Conservation (phyloP, 1,284 basidiomycete genomes). For the Irpex lacteus region DNA sequence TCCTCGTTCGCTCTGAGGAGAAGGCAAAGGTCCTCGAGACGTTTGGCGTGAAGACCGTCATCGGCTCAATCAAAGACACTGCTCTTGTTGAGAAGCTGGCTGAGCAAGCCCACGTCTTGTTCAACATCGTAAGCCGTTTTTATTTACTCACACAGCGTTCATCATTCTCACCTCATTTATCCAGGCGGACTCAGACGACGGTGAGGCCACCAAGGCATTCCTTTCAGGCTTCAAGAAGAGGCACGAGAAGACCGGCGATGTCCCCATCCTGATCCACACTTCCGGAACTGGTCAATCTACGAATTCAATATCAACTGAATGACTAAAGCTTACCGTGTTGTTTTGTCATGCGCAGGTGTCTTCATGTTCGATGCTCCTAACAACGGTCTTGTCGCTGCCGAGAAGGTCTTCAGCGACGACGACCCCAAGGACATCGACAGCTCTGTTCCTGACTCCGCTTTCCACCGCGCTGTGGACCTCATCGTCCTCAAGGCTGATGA, state of each 20-base stretch:
- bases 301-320: not conserved
- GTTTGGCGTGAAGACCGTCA: slow-evolving; percentile 21
- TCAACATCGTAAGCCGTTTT: slow-evolving; percentile 9
- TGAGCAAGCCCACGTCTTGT: slow-evolving; percentile 19
- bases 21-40: slow-evolving; percentile 21
- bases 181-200: not conserved
- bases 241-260: not conserved
- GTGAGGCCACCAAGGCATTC: not conserved
- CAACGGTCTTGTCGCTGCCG: not conserved
- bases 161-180: not conserved
- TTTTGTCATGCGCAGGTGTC: not conserved
- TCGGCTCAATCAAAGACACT: slow-evolving; percentile 20
- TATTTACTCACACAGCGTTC: not conserved
- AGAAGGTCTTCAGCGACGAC: not conserved
- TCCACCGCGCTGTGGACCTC: not conserved
- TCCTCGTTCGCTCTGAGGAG: slow-evolving; percentile 20
- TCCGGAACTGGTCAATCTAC: not conserved
- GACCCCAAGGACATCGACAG: not conserved
- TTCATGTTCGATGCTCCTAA: not conserved
- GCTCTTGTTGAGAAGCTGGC: slow-evolving; percentile 16
- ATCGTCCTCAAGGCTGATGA: not conserved
- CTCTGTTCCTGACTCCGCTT: not conserved
- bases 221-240: not conserved
- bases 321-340: too few species aligned
- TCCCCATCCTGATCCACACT: not conserved